Evolutionary conservation across 768 basidiomycete species (phyloP), one percentile per base, ranked within the genome.

Genomic region (Amanita thiersii): DNA sequence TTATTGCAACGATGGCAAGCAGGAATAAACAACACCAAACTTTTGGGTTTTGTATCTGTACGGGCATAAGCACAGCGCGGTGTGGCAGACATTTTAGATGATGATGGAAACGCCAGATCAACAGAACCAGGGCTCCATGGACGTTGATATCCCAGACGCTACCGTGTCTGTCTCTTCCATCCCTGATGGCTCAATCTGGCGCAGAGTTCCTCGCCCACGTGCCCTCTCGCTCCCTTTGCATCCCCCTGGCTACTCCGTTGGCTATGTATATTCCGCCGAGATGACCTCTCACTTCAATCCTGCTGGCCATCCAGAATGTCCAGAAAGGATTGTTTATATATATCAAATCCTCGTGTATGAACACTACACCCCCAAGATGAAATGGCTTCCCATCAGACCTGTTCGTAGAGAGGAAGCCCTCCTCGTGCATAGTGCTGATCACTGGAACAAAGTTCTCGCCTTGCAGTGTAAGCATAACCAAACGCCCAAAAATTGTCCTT

Each of bases 361-460:
- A 29, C 75, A 76, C 19, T 65, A 86, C 51, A 68, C 79, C 34
- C 53, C 66, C 12, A 74, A 75, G 52, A 94, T 94, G 88, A 77
- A 80, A 53, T 73, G 72, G 52, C 63, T 98, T 14, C 79, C 79
- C 0, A 83, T 89, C 52, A 72, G 88, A 38, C 70, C 77, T 37
- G 89, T 86, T 9, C 68, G 72, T 31, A 77, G 74, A 46, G 73
- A 82, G 21, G 93, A 98, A 62, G 86, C 80, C 9, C 61, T 89
- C 43, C 77, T 97, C 17, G 91, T 97, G 3, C 96, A 99, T 60
- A 83, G 80, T 34, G 80, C 86, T 52, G 86, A 85, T 37, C 86
- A 90, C 49, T 97, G 93, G 92, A 77, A 91, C 48, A 88, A 87
- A 61, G 83, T 98, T 15, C 67, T 84, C 44, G 80, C 77, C 17